Evolutionary conservation across 1,139 yeast genomes (phyloP).

Genomic region (Yamadazyma epiphylla): DNA sequence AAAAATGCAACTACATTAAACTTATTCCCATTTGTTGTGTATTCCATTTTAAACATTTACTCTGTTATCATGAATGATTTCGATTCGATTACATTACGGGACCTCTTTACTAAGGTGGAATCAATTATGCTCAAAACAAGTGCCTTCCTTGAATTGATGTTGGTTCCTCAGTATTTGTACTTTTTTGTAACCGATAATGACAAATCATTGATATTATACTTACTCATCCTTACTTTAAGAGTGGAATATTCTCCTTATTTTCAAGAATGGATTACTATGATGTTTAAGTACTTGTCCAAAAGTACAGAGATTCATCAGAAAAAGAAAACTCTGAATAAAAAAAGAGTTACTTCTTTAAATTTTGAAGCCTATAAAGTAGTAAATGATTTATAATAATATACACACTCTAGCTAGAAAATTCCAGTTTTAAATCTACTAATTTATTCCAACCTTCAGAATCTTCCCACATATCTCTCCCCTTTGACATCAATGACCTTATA

Average conservation of each 20-base stretch:
- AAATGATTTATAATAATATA: constrained; percentile 16
- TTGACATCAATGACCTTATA: constrained; percentile 71
- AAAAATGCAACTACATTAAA: too few relatives aligned
- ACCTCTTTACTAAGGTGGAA: constrained; percentile 31
- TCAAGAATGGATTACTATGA: constrained; percentile 14
- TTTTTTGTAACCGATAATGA: constrained; percentile 19
- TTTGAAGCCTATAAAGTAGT: constrained; percentile 27
- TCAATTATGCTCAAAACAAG: constrained; percentile 32
- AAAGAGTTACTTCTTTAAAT: constrained; percentile 23
- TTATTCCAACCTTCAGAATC: constrained; percentile 75
- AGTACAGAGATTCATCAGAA: too few relatives aligned
- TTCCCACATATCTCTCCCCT: constrained; percentile 79
- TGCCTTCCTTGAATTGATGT: constrained; percentile 34
- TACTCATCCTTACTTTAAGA: constrained; percentile 34
- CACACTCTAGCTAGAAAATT: constrained; percentile 8
- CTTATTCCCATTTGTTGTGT: constrained; percentile 47
- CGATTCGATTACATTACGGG: too few relatives aligned
- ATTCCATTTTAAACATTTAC: constrained; percentile 42
- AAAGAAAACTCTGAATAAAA: constrained; percentile 5
- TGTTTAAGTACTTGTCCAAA: constrained; percentile 19
- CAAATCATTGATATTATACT: constrained; percentile 27
- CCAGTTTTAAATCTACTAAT: constrained; percentile 52
- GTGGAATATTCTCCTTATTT: constrained; percentile 42
- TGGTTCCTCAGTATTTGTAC: constrained; percentile 22
- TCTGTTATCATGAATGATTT: constrained; percentile 32